phyloP scores from a whole-genome alignment of 306 rosid genomes.

The Spatholobus suberectus region DNA sequence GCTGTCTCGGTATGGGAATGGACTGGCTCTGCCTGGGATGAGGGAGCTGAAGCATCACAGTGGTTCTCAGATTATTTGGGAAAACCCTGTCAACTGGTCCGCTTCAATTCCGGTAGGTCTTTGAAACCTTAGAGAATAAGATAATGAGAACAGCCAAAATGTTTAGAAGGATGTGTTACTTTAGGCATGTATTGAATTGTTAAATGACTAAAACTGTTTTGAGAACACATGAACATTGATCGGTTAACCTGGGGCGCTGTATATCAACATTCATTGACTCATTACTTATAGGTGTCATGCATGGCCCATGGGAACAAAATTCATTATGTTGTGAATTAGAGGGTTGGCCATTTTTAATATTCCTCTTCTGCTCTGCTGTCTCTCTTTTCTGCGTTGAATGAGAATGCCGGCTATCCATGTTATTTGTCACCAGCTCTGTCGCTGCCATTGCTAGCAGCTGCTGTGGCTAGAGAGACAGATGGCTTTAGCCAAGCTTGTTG shows the following conservation, averaged over 20 bases:
- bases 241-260: neutral
- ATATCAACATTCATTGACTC: neutral
- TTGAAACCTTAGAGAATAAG: neutral
- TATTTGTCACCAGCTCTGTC: too few relatives aligned
- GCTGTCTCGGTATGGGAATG: conserved; percentile 39
- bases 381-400: neutral
- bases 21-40: neutral
- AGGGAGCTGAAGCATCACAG: conserved; percentile 3
- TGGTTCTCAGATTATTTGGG: neutral
- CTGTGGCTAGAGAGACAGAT: too few relatives aligned
- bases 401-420: neutral
- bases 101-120: neutral
- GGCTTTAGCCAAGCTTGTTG: too few relatives aligned
- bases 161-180: neutral
- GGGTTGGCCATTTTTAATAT: too few relatives aligned
- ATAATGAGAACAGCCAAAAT: neutral
- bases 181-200: conserved; percentile 37
- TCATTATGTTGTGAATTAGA: neutral
- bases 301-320: neutral
- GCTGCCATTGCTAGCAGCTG: too few relatives aligned
- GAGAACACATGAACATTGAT: neutral
- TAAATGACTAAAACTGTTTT: conserved; percentile 19
- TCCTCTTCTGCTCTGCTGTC: too few relatives aligned
- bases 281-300: neutral
- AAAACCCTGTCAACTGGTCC: neutral